phyloP scores from a whole-genome alignment of 1,284 basidiomycete genomes.

The Vanrija sp. region DNA sequence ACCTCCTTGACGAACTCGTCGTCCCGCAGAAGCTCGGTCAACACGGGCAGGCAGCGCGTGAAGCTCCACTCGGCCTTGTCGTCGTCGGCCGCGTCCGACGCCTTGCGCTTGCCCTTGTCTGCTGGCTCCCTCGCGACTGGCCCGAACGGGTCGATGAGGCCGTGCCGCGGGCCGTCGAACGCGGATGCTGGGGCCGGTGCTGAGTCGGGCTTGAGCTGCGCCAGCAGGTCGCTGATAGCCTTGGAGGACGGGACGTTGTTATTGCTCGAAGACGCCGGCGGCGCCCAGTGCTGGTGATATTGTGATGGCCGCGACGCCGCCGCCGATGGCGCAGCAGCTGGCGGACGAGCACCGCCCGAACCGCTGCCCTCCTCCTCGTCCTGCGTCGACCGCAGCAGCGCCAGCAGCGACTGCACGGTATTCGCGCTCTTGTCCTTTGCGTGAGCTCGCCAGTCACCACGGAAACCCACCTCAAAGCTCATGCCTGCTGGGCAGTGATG shows the following conservation, averaged over 20 bases:
- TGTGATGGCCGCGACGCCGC: not conserved
- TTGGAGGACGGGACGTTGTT: not conserved
- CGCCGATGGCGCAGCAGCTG: not conserved
- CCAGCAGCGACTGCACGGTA: constrained; percentile 34
- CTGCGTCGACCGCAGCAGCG: constrained; percentile 35
- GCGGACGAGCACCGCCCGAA: not conserved
- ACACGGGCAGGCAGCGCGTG: constrained; percentile 32
- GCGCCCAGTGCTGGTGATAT: not conserved
- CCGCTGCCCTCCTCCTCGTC: constrained; percentile 8
- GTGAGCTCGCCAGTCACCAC: not conserved
- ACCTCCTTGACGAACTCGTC: constrained; percentile 37
- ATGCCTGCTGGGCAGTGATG: constrained; percentile 10
- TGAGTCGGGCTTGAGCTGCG: constrained; percentile 4
- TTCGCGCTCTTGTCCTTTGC: constrained; percentile 20
- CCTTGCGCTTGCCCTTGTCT: constrained; percentile 15
- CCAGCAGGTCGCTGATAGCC: constrained; percentile 9
- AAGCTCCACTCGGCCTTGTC: constrained; percentile 18
- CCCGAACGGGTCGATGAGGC: constrained; percentile 38
- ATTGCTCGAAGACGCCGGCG: not conserved
- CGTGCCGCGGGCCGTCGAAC: constrained; percentile 11
- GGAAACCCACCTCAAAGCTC: constrained; percentile 10
- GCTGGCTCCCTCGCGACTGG: constrained; percentile 23
- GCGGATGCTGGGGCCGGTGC: constrained; percentile 1
- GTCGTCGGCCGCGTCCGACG: constrained; percentile 6
- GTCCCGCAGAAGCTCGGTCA: constrained; percentile 32